Conservation (phyloP, 495 filamentous ascomycete species). For the Penicillium tannophilum region DNA sequence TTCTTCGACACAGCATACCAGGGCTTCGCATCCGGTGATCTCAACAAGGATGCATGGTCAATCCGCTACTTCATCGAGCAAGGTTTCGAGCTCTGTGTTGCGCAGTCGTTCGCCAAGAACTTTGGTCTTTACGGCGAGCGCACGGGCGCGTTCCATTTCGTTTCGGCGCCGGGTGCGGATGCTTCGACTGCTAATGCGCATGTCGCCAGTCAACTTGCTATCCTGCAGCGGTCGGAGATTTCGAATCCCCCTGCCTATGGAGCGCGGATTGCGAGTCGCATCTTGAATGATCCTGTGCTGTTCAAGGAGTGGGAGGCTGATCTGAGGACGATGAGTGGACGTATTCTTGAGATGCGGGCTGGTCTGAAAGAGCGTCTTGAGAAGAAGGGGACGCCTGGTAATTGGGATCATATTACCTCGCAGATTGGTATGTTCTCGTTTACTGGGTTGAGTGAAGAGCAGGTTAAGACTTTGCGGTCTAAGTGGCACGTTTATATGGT, state of each 20-base stretch:
- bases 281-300: slow-evolving; percentile 79
- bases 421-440: slow-evolving; percentile 99
- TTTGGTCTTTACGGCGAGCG: slow-evolving; percentile 97
- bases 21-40: slow-evolving; percentile 92
- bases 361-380: slow-evolving; percentile 76
- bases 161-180: slow-evolving; percentile 71
- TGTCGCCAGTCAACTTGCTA: slow-evolving; percentile 85
- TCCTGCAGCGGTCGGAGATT: slow-evolving; percentile 95
- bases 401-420: slow-evolving; percentile 94
- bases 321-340: slow-evolving; percentile 87
- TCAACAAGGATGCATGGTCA: slow-evolving; percentile 82
- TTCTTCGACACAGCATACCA: slow-evolving; percentile 99
- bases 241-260: slow-evolving; percentile 95
- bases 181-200: slow-evolving; percentile 61
- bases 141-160: slow-evolving; percentile 94
- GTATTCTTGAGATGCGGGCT: slow-evolving; percentile 87
- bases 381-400: slow-evolving; percentile 76
- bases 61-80: slow-evolving; percentile 91
- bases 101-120: slow-evolving; percentile 98
- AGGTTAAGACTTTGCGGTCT: slow-evolving; percentile 78
- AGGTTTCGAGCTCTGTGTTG: slow-evolving; percentile 94
- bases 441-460: slow-evolving; percentile 82
- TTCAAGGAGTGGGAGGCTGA: slow-evolving; percentile 97
- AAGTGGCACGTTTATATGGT: slow-evolving; percentile 92
- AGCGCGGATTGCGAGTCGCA: slow-evolving; percentile 77